These are phyloP conservation scores for Brassica incana DNA, from an alignment of 345 rosid genomes.

Conservation along the genomic window DNA sequence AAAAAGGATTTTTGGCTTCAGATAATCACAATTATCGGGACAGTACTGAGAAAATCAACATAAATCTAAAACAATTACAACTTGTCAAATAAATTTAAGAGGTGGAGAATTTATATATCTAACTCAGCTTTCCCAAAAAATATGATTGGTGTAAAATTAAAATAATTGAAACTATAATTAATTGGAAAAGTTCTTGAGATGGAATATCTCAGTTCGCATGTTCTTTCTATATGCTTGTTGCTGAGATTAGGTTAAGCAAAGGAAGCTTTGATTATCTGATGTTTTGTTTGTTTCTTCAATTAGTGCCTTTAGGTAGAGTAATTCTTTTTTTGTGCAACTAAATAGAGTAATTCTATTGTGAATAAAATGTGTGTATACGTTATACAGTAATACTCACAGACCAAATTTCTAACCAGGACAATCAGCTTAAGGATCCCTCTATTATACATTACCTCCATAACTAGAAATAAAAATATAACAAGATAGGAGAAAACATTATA, in stretches of 20 bases:
- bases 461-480: too few species aligned
- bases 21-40: too few species aligned
- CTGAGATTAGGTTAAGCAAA: not conserved
- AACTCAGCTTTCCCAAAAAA: not conserved
- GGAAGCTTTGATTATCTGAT: not conserved
- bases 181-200: not conserved
- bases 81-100: too few species aligned
- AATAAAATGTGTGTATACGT: not conserved
- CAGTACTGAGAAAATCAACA: too few species aligned
- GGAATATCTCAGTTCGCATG: not conserved
- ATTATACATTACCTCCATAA: not conserved
- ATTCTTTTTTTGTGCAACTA: too few species aligned
- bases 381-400: not conserved
- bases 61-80: too few species aligned
- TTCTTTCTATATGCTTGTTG: not conserved
- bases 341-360: not conserved
- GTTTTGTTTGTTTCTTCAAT: not conserved
- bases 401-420: not conserved
- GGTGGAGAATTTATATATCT: too few species aligned
- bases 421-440: not conserved
- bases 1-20: too few species aligned
- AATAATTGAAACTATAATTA: not conserved
- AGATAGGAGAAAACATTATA: not conserved
- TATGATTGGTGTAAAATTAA: not conserved
- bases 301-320: not conserved